Evolutionary conservation across 140 eudicot genomes (phyloP), one percentile per base, ranked within the genome.

Genomic region (Senecio squalidus): DNA sequence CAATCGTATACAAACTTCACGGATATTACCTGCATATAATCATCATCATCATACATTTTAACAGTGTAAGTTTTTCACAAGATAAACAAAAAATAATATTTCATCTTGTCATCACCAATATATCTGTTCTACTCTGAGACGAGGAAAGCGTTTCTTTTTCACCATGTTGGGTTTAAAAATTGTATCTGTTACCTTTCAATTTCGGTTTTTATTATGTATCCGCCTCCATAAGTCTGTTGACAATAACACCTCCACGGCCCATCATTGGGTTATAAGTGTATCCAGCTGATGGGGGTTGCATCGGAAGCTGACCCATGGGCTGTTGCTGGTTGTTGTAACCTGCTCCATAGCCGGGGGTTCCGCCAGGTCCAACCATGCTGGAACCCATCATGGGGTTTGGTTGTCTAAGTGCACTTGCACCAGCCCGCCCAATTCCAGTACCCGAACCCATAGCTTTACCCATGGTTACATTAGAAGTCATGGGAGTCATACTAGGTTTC

Each of bases 381-480:
- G 84, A 58, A 66, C 89, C 89, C 82, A 82, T 55, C 89, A 84
- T 72, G 60, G 89, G 76, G 74, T 81, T 88, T 3, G 78, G 75
- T 56, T 64, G 80, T 83, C 96, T 78, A 13, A 84, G 70, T 58
- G 79, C 82, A 71, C 87, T 75, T 1, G 75, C 92, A 61, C 95
- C 92, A 45, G 93, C 89, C 50, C 95, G 95, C 2, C 99, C 99
- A 33, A 84, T 77, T 48, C 99, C 99, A 69, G 96, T 61, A 69
- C 99, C 99, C 5, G 96, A 88, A 29, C 99, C 99, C 99, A 93
- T 93, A 30, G 99, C 99, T 73, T 88, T 93, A 55, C 99, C 99
- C 99, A 93, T 93, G 61, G 76, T 47, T 27, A 89, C 62, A 9
- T 74, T 88, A 2, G 96, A 88, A 13, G 74, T 66, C 56, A 64